A percentile compares a stretch with the other conserved stretches of the same genome.
Conservation (phyloP, 176 grass and related monocot genomes). For the Tillandsia fasciculata region DNA sequence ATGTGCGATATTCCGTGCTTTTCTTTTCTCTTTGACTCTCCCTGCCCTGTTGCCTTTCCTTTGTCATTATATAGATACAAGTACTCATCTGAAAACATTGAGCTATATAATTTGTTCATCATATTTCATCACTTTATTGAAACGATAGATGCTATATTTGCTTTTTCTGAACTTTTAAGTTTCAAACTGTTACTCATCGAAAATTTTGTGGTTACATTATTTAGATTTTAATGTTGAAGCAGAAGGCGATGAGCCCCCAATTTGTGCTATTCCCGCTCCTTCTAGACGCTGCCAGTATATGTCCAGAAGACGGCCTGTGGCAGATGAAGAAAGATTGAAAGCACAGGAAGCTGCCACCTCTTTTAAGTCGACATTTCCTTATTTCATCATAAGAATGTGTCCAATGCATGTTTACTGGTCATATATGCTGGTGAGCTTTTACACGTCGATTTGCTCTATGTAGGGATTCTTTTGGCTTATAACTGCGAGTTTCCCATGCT, state of each 20-base stretch:
- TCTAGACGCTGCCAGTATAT: slow-evolving; percentile 37
- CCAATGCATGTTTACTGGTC: slow-evolving; percentile 55
- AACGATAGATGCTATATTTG: too few relatives aligned
- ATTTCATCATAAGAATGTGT: slow-evolving; percentile 59
- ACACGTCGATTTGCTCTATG: background rate
- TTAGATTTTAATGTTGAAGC: slow-evolving; percentile 14
- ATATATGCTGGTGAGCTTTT: slow-evolving; percentile 41
- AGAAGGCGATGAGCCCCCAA: slow-evolving; percentile 19
- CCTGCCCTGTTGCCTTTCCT: too few relatives aligned
- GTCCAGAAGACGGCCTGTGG: slow-evolving; percentile 34
- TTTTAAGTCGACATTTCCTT: slow-evolving; percentile 68
- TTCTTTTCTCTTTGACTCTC: too few relatives aligned
- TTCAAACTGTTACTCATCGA: too few relatives aligned
- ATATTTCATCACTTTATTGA: too few relatives aligned
- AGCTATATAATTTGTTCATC: too few relatives aligned
- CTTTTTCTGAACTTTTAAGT: too few relatives aligned
- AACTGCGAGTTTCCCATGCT: background rate
- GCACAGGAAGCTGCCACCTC: slow-evolving; percentile 44
- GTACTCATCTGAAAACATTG: too few relatives aligned
- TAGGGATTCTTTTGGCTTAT: slow-evolving; percentile 4
- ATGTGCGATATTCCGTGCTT: too few relatives aligned
- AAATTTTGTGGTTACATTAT: too few relatives aligned
- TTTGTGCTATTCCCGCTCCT: slow-evolving; percentile 12
- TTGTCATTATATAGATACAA: too few relatives aligned
- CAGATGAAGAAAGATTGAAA: slow-evolving; percentile 43